Percentiles rank a stretch among this genome's conserved stretches.
Evolutionary conservation across 2,329 filamentous ascomycete genomes (phyloP).

Genomic region (Sporothrix humicola): DNA sequence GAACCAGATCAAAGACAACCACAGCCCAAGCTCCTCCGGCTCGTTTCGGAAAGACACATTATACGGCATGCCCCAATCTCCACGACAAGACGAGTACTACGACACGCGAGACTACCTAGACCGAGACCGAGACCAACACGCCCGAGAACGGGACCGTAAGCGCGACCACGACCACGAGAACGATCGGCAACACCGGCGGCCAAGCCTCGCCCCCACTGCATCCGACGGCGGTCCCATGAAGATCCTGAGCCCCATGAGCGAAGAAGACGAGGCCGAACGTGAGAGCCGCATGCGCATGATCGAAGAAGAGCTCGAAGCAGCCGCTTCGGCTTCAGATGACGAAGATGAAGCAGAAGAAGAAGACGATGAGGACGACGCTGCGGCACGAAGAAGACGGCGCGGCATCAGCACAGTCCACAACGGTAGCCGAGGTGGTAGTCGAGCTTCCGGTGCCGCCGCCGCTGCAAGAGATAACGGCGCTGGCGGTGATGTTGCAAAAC

Average conservation of each 20-base stretch:
- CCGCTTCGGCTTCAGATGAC: slow-evolving; percentile 43
- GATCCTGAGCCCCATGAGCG: slow-evolving; percentile 83
- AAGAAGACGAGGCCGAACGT: slow-evolving; percentile 72
- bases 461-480: not conserved
- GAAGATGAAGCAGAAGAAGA: slow-evolving; percentile 52
- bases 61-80: slow-evolving; percentile 28
- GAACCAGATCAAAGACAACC: slow-evolving; percentile 94
- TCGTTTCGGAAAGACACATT: slow-evolving; percentile 58
- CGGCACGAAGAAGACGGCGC: slow-evolving; percentile 49
- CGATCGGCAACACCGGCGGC: slow-evolving; percentile 24
- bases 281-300: slow-evolving; percentile 54
- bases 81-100: slow-evolving; percentile 34
- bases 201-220: slow-evolving; percentile 24
- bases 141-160: slow-evolving; percentile 10
- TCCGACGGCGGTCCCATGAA: slow-evolving; percentile 59
- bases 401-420: slow-evolving; percentile 6
- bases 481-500: slow-evolving; percentile 45
- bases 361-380: slow-evolving; percentile 48
- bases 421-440: not conserved
- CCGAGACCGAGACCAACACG: not conserved
- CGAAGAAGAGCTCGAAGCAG: slow-evolving; percentile 45
- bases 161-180: slow-evolving; percentile 9
- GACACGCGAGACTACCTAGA: slow-evolving; percentile 27
- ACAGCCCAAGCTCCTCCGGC: slow-evolving; percentile 63
- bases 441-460: not conserved